Base-by-base conservation (phyloP, 352 stramenopile species). In the Globisporangium sylvaticum region DNA sequence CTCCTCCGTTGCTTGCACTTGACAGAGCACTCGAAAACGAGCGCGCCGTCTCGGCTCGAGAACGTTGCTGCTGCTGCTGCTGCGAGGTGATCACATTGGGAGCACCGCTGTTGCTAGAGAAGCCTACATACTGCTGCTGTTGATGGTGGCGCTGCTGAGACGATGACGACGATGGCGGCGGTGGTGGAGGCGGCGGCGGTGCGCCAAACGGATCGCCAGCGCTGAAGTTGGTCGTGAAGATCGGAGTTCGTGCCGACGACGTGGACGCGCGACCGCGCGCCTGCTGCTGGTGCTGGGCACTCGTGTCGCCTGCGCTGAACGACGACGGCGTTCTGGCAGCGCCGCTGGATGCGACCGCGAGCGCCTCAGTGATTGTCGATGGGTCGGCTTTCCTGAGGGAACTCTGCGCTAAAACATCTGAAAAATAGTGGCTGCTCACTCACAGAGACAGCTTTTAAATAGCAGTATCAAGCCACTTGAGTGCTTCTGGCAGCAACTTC, bases 171-270 rank as follows among this genome's bases (percentile, higher is more conserved):
- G 62, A 25, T 14, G 62, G 37, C 7, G 62, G 62, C 0, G 62
- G 63, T 3, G 62, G 53, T 9, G 62, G 53, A 9, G 62, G 62
- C n/a, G n/a, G n/a, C 4, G 62, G 62, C 1, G 50, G 59, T 14
- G 44, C 66, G 57, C 27, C 65, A 70, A 31, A 66, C 58, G 6
- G 66, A 46, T 48, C 55, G 44, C 71, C 58, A 14, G 29, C 24
- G 29, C 53, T 27, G 20, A 60, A 60, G 54, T 44, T 60, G 20
- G 31, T 42, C 10, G 31, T 37, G 22, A 48, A 61, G 10, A 34
- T 61, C 32, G 32, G n/a, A 5, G 55, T 24, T 48, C 55, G 55
- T 31, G 55, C 46, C n/a, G 55, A 46, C 31, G 32, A 61, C 25
- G 52, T 32, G 9, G 55, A 9, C 31, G 55, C 31, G 3, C 55